phyloP scores from a whole-genome alignment of 2,329 filamentous ascomycete genomes.

The Aspergillus candidus region DNA sequence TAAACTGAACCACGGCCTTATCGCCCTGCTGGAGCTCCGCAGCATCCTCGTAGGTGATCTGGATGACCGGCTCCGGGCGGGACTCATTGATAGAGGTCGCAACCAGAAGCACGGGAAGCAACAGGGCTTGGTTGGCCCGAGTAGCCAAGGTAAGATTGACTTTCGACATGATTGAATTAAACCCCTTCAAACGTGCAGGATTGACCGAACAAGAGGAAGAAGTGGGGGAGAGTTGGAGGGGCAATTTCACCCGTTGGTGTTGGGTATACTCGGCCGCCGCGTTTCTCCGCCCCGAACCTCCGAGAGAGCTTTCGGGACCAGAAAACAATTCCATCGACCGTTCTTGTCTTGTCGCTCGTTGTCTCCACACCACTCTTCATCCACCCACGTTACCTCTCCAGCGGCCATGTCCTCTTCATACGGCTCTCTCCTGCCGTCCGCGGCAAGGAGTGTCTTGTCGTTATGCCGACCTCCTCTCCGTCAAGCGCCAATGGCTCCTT shows the following conservation, averaged over 20 bases:
- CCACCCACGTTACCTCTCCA: neutral
- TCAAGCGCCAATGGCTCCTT: constrained; percentile 25
- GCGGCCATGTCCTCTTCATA: constrained; percentile 29
- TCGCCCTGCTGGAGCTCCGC: constrained; percentile 29
- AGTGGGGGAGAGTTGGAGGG: constrained; percentile 15
- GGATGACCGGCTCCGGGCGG: constrained; percentile 28
- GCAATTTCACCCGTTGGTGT: constrained; percentile 15
- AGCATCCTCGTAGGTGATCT: constrained; percentile 35
- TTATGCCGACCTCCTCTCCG: constrained; percentile 28
- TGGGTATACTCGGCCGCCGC: constrained; percentile 20
- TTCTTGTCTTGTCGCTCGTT: constrained; percentile 2
- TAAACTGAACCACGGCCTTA: constrained; percentile 31
- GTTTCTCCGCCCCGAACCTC: constrained; percentile 26
- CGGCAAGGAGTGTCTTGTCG: constrained; percentile 28
- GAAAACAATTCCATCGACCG: constrained; percentile 28
- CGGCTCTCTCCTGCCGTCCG: constrained; percentile 28
- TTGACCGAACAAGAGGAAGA: constrained; percentile 3
- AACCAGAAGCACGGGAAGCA: constrained; percentile 38
- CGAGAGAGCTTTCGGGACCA: constrained; percentile 23
- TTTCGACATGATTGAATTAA: constrained; percentile 24
- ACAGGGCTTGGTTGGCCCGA: constrained; percentile 35
- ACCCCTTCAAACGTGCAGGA: neutral
- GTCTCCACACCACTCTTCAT: neutral
- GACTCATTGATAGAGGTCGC: constrained; percentile 37
- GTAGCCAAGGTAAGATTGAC: constrained; percentile 33